These are phyloP conservation scores for Inga leiocalycina DNA, from an alignment of 306 rosid species.

Conservation along the genomic window DNA sequence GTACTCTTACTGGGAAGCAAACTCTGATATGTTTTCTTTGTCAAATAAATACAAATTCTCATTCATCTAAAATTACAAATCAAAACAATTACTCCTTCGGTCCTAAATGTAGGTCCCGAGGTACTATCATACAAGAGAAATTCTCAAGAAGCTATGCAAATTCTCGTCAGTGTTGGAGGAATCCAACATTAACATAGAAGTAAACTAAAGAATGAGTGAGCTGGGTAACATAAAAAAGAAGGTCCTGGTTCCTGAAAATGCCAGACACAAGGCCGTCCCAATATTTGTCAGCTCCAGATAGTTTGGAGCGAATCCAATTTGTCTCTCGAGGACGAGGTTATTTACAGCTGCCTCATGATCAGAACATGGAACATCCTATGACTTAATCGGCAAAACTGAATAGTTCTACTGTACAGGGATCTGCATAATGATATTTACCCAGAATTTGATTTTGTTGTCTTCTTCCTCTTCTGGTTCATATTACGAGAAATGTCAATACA, in stretches of 20 bases:
- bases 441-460: slow-evolving; percentile 36
- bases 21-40: background rate
- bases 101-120: too few species aligned
- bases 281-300: background rate
- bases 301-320: background rate
- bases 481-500: slow-evolving; percentile 79
- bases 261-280: slow-evolving; percentile 14
- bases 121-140: background rate
- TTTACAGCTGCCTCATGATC: background rate
- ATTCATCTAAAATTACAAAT: slow-evolving; percentile 14
- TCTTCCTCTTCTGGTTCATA: slow-evolving; percentile 64
- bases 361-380: background rate
- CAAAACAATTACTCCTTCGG: background rate
- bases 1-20: slow-evolving; percentile 2
- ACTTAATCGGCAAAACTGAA: background rate
- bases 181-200: slow-evolving; percentile 17
- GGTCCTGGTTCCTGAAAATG: slow-evolving; percentile 1
- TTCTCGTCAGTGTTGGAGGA: slow-evolving; percentile 7
- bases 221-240: background rate
- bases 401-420: background rate
- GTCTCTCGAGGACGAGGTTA: background rate
- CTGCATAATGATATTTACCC: slow-evolving; percentile 32
- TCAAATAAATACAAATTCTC: background rate
- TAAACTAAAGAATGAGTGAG: slow-evolving; percentile 10
- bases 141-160: background rate